A percentile compares a stretch with the other conserved stretches of the same genome.
Conservation (phyloP, 2,329 filamentous ascomycete genomes). For the Macrophomina phaseolina region DNA sequence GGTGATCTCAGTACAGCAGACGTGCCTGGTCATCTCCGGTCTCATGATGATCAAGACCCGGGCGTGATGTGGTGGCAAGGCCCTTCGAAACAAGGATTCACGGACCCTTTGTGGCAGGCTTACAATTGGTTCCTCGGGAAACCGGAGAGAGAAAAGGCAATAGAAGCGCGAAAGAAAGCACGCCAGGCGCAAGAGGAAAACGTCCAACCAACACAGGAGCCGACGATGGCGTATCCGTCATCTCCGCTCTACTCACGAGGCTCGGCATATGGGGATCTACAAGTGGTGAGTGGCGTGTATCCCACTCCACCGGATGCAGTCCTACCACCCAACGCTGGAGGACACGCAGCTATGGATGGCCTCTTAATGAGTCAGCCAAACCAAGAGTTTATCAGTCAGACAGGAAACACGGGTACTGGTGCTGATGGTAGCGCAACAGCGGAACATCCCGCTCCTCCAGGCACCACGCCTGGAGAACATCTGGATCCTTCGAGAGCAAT, state of each 20-base stretch:
- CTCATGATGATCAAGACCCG: constrained; percentile 14
- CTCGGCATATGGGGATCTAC: constrained; percentile 44
- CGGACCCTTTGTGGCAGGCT: constrained; percentile 42
- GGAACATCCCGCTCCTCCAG: neutral
- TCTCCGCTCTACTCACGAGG: constrained; percentile 45
- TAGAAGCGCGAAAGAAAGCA: constrained; percentile 50
- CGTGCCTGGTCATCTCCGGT: constrained; percentile 23
- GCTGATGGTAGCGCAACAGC: neutral
- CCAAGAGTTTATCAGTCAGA: neutral
- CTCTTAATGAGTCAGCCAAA: constrained; percentile 2
- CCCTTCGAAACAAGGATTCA: constrained; percentile 36
- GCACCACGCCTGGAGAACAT: neutral
- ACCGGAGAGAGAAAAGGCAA: constrained; percentile 40
- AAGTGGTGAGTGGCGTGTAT: constrained; percentile 45
- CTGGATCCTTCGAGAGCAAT: neutral
- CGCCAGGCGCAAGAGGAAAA: constrained; percentile 56
- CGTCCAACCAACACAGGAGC: constrained; percentile 48
- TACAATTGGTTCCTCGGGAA: constrained; percentile 46
- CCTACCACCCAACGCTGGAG: constrained; percentile 38
- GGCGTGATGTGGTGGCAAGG: constrained; percentile 15
- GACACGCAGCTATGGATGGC: constrained; percentile 29
- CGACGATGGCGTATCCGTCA: constrained; percentile 38
- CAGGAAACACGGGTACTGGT: neutral
- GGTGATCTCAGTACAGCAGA: neutral
- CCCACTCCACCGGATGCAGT: constrained; percentile 48